Conservation (phyloP, 1,139 yeast genomes). For the Candida glucosophila region DNA sequence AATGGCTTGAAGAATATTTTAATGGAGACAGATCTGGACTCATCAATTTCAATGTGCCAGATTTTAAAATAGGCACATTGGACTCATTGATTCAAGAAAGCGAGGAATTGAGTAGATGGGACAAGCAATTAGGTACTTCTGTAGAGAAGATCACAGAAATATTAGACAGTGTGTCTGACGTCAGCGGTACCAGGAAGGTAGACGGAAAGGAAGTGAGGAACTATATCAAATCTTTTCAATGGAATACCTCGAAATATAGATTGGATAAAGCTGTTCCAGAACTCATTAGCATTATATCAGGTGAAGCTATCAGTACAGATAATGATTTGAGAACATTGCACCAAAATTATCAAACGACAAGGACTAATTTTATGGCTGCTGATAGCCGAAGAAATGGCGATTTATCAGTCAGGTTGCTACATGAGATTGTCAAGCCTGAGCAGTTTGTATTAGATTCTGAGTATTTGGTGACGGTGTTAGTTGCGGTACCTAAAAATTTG, state of each 20-base stretch:
- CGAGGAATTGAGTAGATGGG: constrained; percentile 80
- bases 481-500: constrained; percentile 75
- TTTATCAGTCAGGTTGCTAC: constrained; percentile 80
- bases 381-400: constrained; percentile 93
- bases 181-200: constrained; percentile 32
- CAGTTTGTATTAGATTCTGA: constrained; percentile 84
- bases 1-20: constrained; percentile 37
- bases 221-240: constrained; percentile 65
- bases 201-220: too few relatives aligned
- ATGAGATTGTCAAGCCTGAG: constrained; percentile 76
- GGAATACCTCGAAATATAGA: constrained; percentile 86
- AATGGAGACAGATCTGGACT: constrained; percentile 36
- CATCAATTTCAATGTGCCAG: constrained; percentile 58
- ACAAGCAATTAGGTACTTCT: constrained; percentile 61
- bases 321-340: constrained; percentile 68
- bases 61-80: constrained; percentile 87
- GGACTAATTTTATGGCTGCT: constrained; percentile 75
- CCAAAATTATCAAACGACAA: constrained; percentile 70
- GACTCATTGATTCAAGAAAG: constrained; percentile 86
- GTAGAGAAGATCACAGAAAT: constrained; percentile 73
- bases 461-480: constrained; percentile 68
- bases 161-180: constrained; percentile 41
- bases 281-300: constrained; percentile 58
- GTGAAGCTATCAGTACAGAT: constrained; percentile 77
- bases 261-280: constrained; percentile 76